Evolutionary conservation across 148 eudicot species (phyloP).

Genomic region (Fallopia convolvulus): DNA sequence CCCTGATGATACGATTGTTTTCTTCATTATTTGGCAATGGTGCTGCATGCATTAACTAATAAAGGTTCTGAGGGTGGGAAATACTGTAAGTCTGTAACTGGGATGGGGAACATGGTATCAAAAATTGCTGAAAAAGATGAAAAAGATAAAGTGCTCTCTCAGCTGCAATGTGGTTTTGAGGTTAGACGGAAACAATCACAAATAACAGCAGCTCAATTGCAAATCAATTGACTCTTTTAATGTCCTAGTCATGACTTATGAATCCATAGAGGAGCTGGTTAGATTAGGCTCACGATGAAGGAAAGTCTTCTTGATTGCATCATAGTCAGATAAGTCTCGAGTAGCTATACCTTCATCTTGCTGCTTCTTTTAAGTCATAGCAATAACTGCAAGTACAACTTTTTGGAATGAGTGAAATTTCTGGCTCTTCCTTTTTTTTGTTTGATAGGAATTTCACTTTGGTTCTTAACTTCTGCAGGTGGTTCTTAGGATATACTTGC

Average conservation of each 20-base stretch:
- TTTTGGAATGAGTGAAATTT: neutral
- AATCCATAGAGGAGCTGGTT: neutral
- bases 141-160: neutral
- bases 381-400: neutral
- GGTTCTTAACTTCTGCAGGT: conserved; percentile 34
- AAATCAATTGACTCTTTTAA: neutral
- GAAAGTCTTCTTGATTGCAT: neutral
- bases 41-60: neutral
- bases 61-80: neutral
- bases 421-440: neutral
- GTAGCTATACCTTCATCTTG: neutral
- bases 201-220: neutral
- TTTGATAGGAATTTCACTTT: neutral
- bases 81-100: no score
- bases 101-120: neutral
- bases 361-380: neutral
- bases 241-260: neutral
- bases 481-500: conserved; percentile 95
- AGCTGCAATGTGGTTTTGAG: neutral
- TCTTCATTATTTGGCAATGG: neutral
- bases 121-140: neutral
- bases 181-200: neutral
- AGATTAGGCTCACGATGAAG: neutral
- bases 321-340: neutral
- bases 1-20: neutral